Base-by-base conservation (phyloP, 2,329 filamentous ascomycete species). In the Sphaerulina musiva region DNA sequence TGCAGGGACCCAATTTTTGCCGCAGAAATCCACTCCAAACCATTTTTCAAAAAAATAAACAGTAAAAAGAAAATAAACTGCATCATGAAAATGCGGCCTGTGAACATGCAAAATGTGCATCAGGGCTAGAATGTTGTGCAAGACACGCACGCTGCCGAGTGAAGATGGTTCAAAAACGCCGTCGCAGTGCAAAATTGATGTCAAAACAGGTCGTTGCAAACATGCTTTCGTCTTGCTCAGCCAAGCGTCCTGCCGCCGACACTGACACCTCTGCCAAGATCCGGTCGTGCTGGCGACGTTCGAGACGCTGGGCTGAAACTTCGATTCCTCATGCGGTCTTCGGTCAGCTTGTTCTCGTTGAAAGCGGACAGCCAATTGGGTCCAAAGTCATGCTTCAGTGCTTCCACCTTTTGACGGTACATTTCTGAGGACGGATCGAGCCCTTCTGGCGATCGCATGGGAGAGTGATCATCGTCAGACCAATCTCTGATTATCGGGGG, bases 321-420 rank as follows among this genome's bases (percentile, higher is more conserved):
- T 12, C 61, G 53, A 14, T 60, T 53, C 31, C 58, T 52, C 7
- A 54, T 48, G 23, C 52, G 58, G 4, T 52, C 50, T 43, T 60
- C 58, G 29, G 55, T 74, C 75, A 79, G 80, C 34, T 72, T 78
- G 69, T 93, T 87, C 64, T 95, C 91, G 56, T 87, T 86, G 48
- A 97, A 76, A 11, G 87, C 89, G 59, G 84, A 91, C 39, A 98
- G 79, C 80, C 95, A 98, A 38, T 84, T 87, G 63, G 84, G 89
- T 32, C 91, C 91, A 60, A 95, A 85, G 65, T 92, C 89, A 65
- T 86, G 86, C 57, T 90, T 85, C 51, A 96, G 74, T 2, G 87
- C 84, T 70, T 95, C 90, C 51, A 97, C 86, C 70, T 93, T 93
- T 69, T 87, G 87, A 54, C 87, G 83, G 71, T 95, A 97, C 6